Base-by-base conservation (phyloP, 441 rosid species). In the Syzygium syzygioides region DNA sequence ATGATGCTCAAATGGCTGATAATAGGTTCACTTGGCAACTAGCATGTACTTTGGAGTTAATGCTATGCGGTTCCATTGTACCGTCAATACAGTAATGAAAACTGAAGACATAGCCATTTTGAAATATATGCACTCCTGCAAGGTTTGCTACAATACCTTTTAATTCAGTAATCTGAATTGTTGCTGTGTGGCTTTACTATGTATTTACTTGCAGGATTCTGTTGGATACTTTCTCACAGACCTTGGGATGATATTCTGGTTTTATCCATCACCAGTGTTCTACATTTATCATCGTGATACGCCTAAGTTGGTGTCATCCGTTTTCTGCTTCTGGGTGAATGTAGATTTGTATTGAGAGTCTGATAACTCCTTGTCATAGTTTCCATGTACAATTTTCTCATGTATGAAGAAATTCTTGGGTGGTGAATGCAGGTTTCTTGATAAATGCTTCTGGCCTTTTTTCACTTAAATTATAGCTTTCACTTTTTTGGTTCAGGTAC, bases 171-270 rank as follows among this genome's bases (percentile, higher is more conserved):
- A 68, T 11, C 28, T 86, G 53, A 57, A 84, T 56, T 55, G 76
- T 45, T 28, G 11, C 56, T 10, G 85, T 59, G 52, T 54, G 12
- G 55, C 55, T 59, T 48, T 55, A 41, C 56, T 48, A 52, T 64
- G 52, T 17, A 41, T 55, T 32, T 13, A 34, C 66, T 50, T 85
- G 88, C 91, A 93, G 95, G 91, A 64, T 90, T 93, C 93, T 91
- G 91, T 91, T 68, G 95, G 95, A 76, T 93, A 93, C 91, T 93
- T 93, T 89, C 71, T 91, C 71, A 91, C 93, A 30, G 95, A 93
- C 87, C 91, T 93, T 59, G 92, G 86, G 45, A 93, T 93, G 95
- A 93, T 93, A 34, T 71, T 92, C 83, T 91, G 94, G 94, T 92
- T 90, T 89, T 92, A 91, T 89, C 95, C 95, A 87, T 91, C 91